Evolutionary conservation across 2,329 filamentous ascomycete species (phyloP).

Genomic region (Aciculosporium take): DNA sequence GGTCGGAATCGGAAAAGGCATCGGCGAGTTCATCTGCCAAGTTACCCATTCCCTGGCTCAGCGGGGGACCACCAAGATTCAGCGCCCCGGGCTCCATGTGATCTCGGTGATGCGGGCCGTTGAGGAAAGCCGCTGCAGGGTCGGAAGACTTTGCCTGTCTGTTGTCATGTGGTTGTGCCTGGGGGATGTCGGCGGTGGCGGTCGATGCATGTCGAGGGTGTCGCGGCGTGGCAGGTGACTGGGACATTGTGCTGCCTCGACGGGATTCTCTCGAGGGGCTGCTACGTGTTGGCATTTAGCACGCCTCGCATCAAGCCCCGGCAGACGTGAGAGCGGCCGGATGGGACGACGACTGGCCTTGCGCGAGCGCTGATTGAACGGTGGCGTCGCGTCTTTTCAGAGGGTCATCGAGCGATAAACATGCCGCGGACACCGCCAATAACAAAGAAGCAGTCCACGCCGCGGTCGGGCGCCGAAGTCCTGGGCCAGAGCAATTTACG

Average conservation of each 20-base stretch:
- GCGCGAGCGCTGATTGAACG: too few species aligned
- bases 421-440: too few species aligned
- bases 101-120: constrained; percentile 35
- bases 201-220: constrained; percentile 45
- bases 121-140: constrained; percentile 31
- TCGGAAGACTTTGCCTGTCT: constrained; percentile 40
- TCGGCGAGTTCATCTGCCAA: constrained; percentile 70
- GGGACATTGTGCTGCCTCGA: constrained; percentile 5
- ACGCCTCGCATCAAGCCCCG: too few species aligned
- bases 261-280: background rate
- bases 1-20: constrained; percentile 52
- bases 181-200: constrained; percentile 34
- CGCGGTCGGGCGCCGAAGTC: too few species aligned
- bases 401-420: too few species aligned
- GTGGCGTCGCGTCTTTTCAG: too few species aligned
- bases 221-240: constrained; percentile 28
- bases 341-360: too few species aligned
- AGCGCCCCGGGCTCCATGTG: constrained; percentile 32
- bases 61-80: constrained; percentile 24
- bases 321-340: too few species aligned
- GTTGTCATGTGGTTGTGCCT: constrained; percentile 30
- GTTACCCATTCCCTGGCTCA: constrained; percentile 53
- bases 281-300: too few species aligned
- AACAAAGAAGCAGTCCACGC: too few species aligned
- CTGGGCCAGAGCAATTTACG: too few species aligned